Percentiles rank a stretch among this genome's conserved stretches.
Evolutionary conservation across 345 rosid genomes (phyloP).

Genomic region (Eucalyptus curtisii): DNA sequence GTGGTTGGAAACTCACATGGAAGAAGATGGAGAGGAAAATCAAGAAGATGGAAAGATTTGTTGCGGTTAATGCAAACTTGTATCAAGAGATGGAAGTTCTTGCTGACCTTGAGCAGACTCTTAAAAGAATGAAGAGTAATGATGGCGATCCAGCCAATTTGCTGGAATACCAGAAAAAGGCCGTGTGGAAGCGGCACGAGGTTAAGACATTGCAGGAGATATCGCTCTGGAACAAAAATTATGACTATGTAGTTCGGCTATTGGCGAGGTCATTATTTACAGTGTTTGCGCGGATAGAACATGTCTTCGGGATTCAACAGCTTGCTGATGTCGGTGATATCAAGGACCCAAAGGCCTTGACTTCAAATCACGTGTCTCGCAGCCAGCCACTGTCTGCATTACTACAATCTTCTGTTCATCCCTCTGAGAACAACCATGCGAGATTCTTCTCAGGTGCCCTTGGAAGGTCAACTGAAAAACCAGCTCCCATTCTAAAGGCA

Average conservation of each 20-base stretch:
- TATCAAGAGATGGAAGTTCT: constrained; percentile 93
- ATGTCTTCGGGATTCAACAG: constrained; percentile 54
- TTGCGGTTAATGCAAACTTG: constrained; percentile 55
- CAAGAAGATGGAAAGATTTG: constrained; percentile 78
- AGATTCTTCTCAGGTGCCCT: constrained; percentile 85
- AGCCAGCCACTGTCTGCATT: constrained; percentile 63
- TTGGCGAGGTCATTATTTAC: constrained; percentile 81
- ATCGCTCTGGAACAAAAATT: constrained; percentile 84
- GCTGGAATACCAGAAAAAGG: constrained; percentile 61
- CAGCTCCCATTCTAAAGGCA: constrained; percentile 32
- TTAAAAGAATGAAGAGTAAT: constrained; percentile 51
- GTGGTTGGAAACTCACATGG: constrained; percentile 54
- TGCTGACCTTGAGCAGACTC: constrained; percentile 64
- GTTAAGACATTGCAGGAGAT: constrained; percentile 58
- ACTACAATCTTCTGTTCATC: constrained; percentile 41
- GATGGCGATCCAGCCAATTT: constrained; percentile 48
- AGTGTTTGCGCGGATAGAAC: constrained; percentile 43
- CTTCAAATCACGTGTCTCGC: constrained; percentile 44
- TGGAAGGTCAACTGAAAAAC: constrained; percentile 26
- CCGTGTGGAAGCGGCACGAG: constrained; percentile 76
- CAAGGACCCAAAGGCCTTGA: constrained; percentile 18
- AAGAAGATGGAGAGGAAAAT: constrained; percentile 82
- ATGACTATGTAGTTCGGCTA: constrained; percentile 61
- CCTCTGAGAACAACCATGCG: constrained; percentile 33
- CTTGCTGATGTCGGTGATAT: constrained; percentile 11